Conservation (phyloP, 495 filamentous ascomycete species). For the Physcia stellaris region DNA sequence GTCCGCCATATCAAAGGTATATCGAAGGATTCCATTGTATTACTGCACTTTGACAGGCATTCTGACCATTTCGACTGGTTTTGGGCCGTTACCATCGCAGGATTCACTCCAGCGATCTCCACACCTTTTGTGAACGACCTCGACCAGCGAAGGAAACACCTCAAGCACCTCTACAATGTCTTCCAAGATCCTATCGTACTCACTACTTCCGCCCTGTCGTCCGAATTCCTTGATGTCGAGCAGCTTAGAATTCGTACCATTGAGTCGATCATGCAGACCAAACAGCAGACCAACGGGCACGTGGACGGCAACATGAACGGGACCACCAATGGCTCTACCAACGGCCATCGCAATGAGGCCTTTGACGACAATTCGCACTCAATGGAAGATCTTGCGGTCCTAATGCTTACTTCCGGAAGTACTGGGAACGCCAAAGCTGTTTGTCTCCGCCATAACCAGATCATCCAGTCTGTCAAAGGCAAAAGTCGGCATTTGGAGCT, state of each 20-base stretch:
- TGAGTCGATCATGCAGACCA: not conserved
- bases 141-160: constrained; percentile 19
- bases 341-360: no score
- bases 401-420: constrained; percentile 47
- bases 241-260: not conserved
- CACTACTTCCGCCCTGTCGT: constrained; percentile 5
- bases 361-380: no score
- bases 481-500: constrained; percentile 18
- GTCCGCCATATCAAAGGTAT: no score
- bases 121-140: constrained; percentile 23
- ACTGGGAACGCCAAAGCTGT: constrained; percentile 43
- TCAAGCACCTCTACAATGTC: constrained; percentile 18
- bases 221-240: constrained; percentile 2
- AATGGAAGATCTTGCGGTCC: constrained; percentile 20
- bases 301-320: not conserved
- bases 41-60: constrained; percentile 28
- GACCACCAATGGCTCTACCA: not conserved
- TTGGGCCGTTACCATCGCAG: constrained; percentile 29
- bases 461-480: constrained; percentile 30
- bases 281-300: not conserved
- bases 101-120: constrained; percentile 27
- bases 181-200: constrained; percentile 10
- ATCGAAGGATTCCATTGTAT: no score
- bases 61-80: constrained; percentile 29
- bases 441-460: constrained; percentile 27